Base-by-base conservation (phyloP, 202 grass and related monocot species). In the Bolboschoenoplectus hybrid region DNA sequence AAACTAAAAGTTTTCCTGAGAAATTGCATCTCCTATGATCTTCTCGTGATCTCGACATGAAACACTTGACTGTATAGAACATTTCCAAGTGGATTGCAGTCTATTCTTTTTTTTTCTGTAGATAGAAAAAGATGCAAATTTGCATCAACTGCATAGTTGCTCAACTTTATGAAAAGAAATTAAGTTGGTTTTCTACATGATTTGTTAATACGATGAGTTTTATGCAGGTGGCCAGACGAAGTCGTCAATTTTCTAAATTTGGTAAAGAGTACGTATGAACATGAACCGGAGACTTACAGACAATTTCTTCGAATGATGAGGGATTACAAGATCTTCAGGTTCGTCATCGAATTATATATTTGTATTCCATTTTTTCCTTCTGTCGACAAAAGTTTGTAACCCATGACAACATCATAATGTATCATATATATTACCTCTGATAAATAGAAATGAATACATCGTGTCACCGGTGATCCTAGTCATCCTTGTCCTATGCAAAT, bases 271-370 rank as follows among this genome's bases (percentile, higher is more conserved):
- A 97, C 89, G 81, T 97, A 95, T 88, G 89, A 92, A 55, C 87
- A 93, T 83, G 91, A 93, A 61, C 87, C 93, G 47, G 88, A 95
- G 69, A 92, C 90, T 74, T 97, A 97, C 32, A 89, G 92, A 67
- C 89, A 97, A 61, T 97, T 97, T 84, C 91, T 95, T 47, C 89
- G 91, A 86, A 89, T 95, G 50, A 93, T 97, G 93, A 86, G 89
- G 11, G 93, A 94, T 81, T 97, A 91, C 91, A 97, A 95, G 88
- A 95, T 91, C 50, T 89, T 90, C 80, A 94, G 95, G 95, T 94
- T 17, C 9, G 41, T 26, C 7, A 38, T 38, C 1, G 32, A 35
- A 35, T 38, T 50, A 45, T 71, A 44, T 45, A 71, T 3, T 19
- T 72, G 16, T 43, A 12, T 36, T 36, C 12, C 34, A 17, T 41